Base-by-base conservation (phyloP, 75 land plant genomes). In the Adiantum capillusveneris region DNA sequence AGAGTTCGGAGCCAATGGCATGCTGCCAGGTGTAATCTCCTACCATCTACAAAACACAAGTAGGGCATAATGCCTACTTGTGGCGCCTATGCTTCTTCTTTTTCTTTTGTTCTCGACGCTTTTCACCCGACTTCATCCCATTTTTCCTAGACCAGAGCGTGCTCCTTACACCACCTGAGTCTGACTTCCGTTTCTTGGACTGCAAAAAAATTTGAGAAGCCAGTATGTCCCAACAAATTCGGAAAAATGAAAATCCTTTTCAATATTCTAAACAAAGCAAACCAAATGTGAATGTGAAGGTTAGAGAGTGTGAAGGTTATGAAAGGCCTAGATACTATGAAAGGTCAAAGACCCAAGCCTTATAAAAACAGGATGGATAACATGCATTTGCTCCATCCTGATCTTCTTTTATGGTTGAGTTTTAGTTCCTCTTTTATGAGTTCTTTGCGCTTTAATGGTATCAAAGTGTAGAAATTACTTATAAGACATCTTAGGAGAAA, bases 51-150 rank as follows among this genome's bases (percentile, higher is more conserved):
- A 46, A 14, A 21, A 46, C 14, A 46, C 50, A 46, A 3, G 9
- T 34, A 34, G 9, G 7, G 9, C 9, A 5, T 34, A 9, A 34
- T 3, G 37, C 14, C 55, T 53, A 53, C 29, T 53, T 53, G 29
- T 24, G 25, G 9, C 55, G 55, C 24, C 55, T 53, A 26, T 53
- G 55, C 29, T 46, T 46, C 17, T 46, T 46, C 21, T 53, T 53
- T 2, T 53, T 22, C 28, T 25, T 53, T 46, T 21, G 6, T 6
- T 46, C 50, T 18, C 50, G 50, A 46, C 2, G 13, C 50, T 46
- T 46, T 5, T 21, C 50, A 46, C 22, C 22, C 2, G 22, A 6
- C 16, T 24, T 26, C 28, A 22, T 53, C 9, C 6, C 55, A 22
- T 53, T 24, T 27, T 22, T 25, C 28, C 55, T 18, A 6, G 28